phyloP scores from a whole-genome alignment of 805 yeast genomes.

The Saccharomycopsis guyanensis region DNA sequence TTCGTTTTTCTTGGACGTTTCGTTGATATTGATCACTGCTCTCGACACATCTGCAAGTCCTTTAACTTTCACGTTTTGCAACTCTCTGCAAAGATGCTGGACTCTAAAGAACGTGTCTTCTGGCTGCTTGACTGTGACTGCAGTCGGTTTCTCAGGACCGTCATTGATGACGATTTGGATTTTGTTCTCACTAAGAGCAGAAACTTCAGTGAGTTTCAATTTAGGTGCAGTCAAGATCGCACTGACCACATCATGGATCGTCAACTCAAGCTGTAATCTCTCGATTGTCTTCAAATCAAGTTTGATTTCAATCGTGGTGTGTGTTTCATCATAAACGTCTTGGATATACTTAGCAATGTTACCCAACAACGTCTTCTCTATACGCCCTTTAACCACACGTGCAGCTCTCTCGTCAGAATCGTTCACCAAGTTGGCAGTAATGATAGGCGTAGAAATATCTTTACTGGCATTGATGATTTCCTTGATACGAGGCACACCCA shows the following conservation, averaged over 20 bases:
- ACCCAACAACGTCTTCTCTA: constrained; percentile 81
- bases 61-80: constrained; percentile 85
- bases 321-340: constrained; percentile 80
- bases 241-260: constrained; percentile 73
- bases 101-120: constrained; percentile 72
- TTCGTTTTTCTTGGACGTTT: constrained; percentile 75
- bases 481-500: constrained; percentile 99
- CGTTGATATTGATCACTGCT: constrained; percentile 91
- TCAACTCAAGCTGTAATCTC: constrained; percentile 80
- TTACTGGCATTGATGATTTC: constrained; percentile 97
- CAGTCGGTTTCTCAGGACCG: constrained; percentile 33
- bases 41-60: constrained; percentile 88
- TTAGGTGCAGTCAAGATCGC: constrained; percentile 85
- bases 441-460: constrained; percentile 91
- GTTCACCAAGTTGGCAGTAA: constrained; percentile 87
- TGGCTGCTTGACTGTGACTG: constrained; percentile 33
- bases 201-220: constrained; percentile 75
- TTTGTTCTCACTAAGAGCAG: constrained; percentile 55
- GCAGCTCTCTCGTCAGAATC: constrained; percentile 96
- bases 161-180: constrained; percentile 56
- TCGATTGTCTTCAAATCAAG: constrained; percentile 82
- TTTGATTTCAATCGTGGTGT: constrained; percentile 73
- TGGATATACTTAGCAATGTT: constrained; percentile 88
- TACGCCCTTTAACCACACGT: constrained; percentile 94
- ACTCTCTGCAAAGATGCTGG: constrained; percentile 78